Evolutionary conservation across 208 protist genomes (phyloP).

Genomic region (Spongospora subterranea): DNA sequence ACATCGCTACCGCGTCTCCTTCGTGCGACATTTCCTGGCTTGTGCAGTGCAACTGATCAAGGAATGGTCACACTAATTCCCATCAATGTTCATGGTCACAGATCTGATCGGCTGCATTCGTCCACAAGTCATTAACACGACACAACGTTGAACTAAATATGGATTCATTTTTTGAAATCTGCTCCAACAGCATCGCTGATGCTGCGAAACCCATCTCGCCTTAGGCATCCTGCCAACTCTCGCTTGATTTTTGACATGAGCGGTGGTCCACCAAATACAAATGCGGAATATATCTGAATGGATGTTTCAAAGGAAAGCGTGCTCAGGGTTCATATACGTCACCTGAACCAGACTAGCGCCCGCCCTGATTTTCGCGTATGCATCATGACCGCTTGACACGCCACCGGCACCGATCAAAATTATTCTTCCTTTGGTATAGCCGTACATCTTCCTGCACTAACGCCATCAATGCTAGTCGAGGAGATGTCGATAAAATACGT

Average conservation of each 20-base stretch:
- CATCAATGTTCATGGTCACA: too few species aligned
- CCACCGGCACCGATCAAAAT: slow-evolving; percentile 76
- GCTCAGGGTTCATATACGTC: background rate
- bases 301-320: background rate
- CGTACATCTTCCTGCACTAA: slow-evolving; percentile 67
- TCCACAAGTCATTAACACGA: slow-evolving; percentile 20
- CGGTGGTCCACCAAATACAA: slow-evolving; percentile 70
- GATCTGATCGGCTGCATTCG: background rate
- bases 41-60: too few species aligned
- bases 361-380: slow-evolving; percentile 73
- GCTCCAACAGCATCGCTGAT: slow-evolving; percentile 73
- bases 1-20: too few species aligned
- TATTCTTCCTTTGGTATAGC: slow-evolving; percentile 71
- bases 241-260: slow-evolving; percentile 69
- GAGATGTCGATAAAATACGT: slow-evolving; percentile 4
- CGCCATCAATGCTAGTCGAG: background rate
- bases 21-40: too few species aligned
- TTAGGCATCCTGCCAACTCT: slow-evolving; percentile 68
- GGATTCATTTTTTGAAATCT: slow-evolving; percentile 60
- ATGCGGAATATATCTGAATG: slow-evolving; percentile 71
- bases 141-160: too few species aligned
- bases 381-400: slow-evolving; percentile 69
- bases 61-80: too few species aligned
- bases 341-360: slow-evolving; percentile 76
- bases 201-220: slow-evolving; percentile 66